These are phyloP conservation scores for Coniferiporia weirii DNA, from an alignment of 1,284 basidiomycete genomes.

Conservation along the genomic window DNA sequence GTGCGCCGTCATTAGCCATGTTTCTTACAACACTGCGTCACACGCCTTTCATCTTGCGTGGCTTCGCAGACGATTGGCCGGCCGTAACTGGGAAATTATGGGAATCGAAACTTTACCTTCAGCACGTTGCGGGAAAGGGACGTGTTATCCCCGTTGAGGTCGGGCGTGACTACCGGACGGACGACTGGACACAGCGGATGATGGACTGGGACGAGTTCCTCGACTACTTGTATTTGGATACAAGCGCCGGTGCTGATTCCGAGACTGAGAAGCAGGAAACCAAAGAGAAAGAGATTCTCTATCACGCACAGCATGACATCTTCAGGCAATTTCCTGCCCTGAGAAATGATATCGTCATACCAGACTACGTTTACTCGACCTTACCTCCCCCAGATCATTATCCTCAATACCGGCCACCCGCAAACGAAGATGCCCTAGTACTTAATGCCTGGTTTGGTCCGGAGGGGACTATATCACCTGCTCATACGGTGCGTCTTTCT, in stretches of 20 bases:
- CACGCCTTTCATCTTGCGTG: conserved; percentile 70
- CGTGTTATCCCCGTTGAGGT: conserved; percentile 89
- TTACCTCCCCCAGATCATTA: conserved; percentile 43
- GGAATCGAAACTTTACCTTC: conserved; percentile 66
- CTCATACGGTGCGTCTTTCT: conserved; percentile 73
- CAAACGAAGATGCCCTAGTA: conserved; percentile 63
- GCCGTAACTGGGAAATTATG: conserved; percentile 66
- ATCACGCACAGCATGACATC: conserved; percentile 89
- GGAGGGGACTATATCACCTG: conserved; percentile 71
- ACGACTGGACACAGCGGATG: conserved; percentile 80
- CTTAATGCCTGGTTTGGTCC: conserved; percentile 91
- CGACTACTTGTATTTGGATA: conserved; percentile 36
- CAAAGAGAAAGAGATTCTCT: conserved; percentile 39
- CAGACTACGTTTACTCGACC: conserved; percentile 83
- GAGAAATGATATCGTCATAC: conserved; percentile 67
- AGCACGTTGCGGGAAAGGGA: conserved; percentile 63
- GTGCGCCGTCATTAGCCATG: conserved; percentile 49
- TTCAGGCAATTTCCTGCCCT: conserved; percentile 81
- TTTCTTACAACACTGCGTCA: conserved; percentile 43
- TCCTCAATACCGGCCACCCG: conserved; percentile 58
- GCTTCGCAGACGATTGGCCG: conserved; percentile 62
- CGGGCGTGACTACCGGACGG: conserved; percentile 77
- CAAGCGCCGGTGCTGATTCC: conserved; percentile 27
- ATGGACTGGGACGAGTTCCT: conserved; percentile 79
- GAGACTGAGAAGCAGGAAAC: background rate